Conservation (phyloP, 108 stramenopile species). For the Pelagomonas calceolata region DNA sequence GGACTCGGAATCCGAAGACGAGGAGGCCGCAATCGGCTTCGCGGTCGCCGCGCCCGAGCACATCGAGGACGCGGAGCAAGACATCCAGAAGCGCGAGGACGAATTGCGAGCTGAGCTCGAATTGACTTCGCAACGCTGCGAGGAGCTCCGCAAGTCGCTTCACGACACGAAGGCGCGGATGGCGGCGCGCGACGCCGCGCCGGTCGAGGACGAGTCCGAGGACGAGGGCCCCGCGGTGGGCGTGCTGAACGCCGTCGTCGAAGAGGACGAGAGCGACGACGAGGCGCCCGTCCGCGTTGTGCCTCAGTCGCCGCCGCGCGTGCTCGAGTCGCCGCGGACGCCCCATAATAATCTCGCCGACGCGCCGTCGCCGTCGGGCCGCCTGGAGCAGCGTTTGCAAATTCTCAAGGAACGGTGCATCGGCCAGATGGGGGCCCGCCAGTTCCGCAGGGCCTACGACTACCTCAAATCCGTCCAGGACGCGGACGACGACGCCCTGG, state of each 20-base stretch:
- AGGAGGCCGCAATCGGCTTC: constrained; percentile 22
- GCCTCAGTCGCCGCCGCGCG: neutral
- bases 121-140: constrained; percentile 24
- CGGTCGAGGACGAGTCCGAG: constrained; percentile 8
- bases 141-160: constrained; percentile 30
- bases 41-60: neutral
- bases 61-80: constrained; percentile 1
- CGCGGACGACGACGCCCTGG: neutral
- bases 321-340: neutral
- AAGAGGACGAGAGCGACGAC: constrained; percentile 6
- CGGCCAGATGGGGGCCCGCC: constrained; percentile 18
- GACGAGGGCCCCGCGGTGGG: neutral
- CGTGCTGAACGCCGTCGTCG: constrained; percentile 2
- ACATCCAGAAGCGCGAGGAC: constrained; percentile 17
- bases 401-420: constrained; percentile 26
- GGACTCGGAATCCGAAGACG: constrained; percentile 14
- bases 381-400: constrained; percentile 26
- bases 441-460: constrained; percentile 26
- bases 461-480: constrained; percentile 22
- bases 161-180: constrained; percentile 27
- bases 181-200: neutral
- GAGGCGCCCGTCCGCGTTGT: neutral
- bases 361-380: too few species aligned
- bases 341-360: constrained; percentile 6
- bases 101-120: constrained; percentile 26